These are phyloP conservation scores for Fraxinus pennsylvanica DNA, from an alignment of 257 asterid genomes.

Conservation along the genomic window DNA sequence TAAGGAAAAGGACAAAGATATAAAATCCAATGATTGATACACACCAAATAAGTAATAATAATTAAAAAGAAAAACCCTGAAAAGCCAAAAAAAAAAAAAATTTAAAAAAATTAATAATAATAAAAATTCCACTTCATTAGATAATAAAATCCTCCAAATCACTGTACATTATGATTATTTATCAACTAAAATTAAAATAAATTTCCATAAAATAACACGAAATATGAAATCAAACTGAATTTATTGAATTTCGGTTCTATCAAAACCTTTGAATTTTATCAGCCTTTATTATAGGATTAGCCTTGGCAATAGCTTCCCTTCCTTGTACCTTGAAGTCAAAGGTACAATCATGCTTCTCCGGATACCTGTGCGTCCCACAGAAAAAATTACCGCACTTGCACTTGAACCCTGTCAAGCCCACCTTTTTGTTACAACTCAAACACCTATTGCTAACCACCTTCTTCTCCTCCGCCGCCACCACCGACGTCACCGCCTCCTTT, in stretches of 20 bases:
- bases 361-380: conserved; percentile 54
- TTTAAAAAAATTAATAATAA: no score
- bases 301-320: conserved; percentile 39
- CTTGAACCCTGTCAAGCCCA: conserved; percentile 43
- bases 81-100: background rate
- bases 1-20: no score
- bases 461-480: background rate
- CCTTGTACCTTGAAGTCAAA: conserved; percentile 49
- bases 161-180: background rate
- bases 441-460: conserved; percentile 35
- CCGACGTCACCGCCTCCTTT: background rate
- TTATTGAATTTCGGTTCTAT: background rate
- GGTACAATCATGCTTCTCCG: conserved; percentile 49
- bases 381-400: conserved; percentile 51
- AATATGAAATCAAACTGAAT: background rate
- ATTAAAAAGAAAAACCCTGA: no score
- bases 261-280: conserved; percentile 39
- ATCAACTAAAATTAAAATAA: background rate
- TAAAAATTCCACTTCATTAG: background rate
- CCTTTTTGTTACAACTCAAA: conserved; percentile 41
- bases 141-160: background rate
- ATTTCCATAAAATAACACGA: no score
- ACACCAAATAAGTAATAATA: background rate
- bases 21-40: no score
- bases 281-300: conserved; percentile 50